Percentiles rank a stretch among this genome's conserved stretches.
Evolutionary conservation across 345 rosid genomes (phyloP).

Genomic region (Acer yangbiense): DNA sequence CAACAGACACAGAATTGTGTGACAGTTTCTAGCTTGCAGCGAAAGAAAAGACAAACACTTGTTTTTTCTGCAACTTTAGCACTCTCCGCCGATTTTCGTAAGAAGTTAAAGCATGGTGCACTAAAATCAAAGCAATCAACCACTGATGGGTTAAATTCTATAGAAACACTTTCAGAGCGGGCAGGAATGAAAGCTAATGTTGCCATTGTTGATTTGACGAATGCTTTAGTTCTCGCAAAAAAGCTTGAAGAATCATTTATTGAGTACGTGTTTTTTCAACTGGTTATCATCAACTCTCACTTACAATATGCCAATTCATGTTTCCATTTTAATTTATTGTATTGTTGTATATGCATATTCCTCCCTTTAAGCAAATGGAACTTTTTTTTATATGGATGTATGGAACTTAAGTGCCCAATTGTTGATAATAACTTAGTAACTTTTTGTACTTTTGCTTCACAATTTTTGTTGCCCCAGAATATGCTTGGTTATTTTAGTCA

Average conservation of each 20-base stretch:
- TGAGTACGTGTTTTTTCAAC: slow-evolving; percentile 45
- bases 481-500: neutral
- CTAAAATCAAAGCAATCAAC: slow-evolving; percentile 61
- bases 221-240: slow-evolving; percentile 63
- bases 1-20: slow-evolving; percentile 53
- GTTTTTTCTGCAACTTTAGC: slow-evolving; percentile 98
- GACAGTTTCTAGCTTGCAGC: slow-evolving; percentile 59
- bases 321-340: neutral
- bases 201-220: slow-evolving; percentile 90
- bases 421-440: neutral
- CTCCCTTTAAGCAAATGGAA: neutral
- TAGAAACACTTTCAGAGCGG: slow-evolving; percentile 80
- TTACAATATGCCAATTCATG: neutral
- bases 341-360: neutral
- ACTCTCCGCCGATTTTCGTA: slow-evolving; percentile 87
- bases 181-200: slow-evolving; percentile 89
- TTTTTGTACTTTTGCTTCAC: neutral
- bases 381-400: neutral
- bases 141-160: slow-evolving; percentile 65
- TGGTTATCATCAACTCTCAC: neutral
- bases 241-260: slow-evolving; percentile 89
- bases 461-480: neutral
- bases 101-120: slow-evolving; percentile 79
- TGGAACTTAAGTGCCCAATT: neutral
- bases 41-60: slow-evolving; percentile 91